These are phyloP conservation scores for Sclerospora graminicola DNA, from an alignment of 352 stramenopile species.

Conservation along the genomic window DNA sequence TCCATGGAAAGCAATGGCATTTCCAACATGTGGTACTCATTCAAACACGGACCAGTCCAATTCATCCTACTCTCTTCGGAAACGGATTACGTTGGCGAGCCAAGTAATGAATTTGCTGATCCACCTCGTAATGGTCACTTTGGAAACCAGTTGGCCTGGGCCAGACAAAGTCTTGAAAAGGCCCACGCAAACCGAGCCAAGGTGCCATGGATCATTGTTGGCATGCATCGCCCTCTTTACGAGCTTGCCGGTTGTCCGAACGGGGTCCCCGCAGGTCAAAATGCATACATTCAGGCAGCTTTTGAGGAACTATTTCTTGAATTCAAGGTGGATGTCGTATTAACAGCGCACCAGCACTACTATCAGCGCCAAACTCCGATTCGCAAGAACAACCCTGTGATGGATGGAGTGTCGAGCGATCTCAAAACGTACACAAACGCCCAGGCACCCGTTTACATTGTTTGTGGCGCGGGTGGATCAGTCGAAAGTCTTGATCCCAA, in stretches of 20 bases:
- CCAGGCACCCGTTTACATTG: slow-evolving; percentile 50
- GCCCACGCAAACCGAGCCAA: slow-evolving; percentile 36
- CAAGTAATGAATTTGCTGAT: background rate
- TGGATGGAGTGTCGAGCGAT: slow-evolving; percentile 37
- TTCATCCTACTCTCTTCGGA: slow-evolving; percentile 80
- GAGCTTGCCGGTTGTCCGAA: slow-evolving; percentile 9
- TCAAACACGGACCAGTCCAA: slow-evolving; percentile 74
- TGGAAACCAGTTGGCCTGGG: slow-evolving; percentile 38
- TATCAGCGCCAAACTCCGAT: slow-evolving; percentile 76
- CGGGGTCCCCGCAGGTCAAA: slow-evolving; percentile 10
- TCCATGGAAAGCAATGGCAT: slow-evolving; percentile 39
- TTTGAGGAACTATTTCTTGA: slow-evolving; percentile 82
- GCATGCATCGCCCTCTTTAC: slow-evolving; percentile 73
- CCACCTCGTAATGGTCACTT: slow-evolving; percentile 26
- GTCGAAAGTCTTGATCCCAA: slow-evolving; percentile 28
- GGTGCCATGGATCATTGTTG: slow-evolving; percentile 62
- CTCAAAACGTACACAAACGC: slow-evolving; percentile 47
- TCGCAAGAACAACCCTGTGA: slow-evolving; percentile 25
- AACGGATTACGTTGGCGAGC: slow-evolving; percentile 37
- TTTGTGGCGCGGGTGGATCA: slow-evolving; percentile 52
- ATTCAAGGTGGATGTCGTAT: slow-evolving; percentile 79
- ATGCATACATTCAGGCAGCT: slow-evolving; percentile 30
- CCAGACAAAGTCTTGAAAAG: slow-evolving; percentile 45
- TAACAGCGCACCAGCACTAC: slow-evolving; percentile 78
- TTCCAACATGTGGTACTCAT: slow-evolving; percentile 86